Evolutionary conservation across 148 eudicot genomes (phyloP).

Genomic region (Cornus kousa): DNA sequence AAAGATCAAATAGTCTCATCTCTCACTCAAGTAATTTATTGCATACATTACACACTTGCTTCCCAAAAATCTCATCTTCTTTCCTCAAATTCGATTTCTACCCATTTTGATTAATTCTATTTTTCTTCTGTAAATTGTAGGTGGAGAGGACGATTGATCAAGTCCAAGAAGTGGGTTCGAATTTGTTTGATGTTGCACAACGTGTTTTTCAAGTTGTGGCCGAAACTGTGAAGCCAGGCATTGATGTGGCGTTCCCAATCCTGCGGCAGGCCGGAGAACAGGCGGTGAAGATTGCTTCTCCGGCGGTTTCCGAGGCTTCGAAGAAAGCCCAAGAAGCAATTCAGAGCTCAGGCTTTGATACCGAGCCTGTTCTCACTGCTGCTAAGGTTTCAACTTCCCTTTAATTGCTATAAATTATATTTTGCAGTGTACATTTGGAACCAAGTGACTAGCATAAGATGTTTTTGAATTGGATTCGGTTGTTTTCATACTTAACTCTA

Average conservation of each 20-base stretch:
- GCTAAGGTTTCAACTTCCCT: slow-evolving; percentile 57
- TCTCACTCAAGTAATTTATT: slow-evolving; percentile 59
- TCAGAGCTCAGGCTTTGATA: slow-evolving; percentile 73
- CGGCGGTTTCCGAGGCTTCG: slow-evolving; percentile 68
- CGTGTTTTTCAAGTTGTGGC: slow-evolving; percentile 43
- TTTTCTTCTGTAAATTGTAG: slow-evolving; percentile 32
- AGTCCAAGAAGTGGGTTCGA: slow-evolving; percentile 71
- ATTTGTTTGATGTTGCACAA: slow-evolving; percentile 45
- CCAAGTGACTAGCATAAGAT: background rate
- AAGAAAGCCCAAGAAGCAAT: slow-evolving; percentile 89
- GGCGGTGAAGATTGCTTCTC: slow-evolving; percentile 71
- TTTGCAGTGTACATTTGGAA: background rate
- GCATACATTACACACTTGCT: background rate
- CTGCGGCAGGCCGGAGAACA: slow-evolving; percentile 75
- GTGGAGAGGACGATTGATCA: slow-evolving; percentile 81
- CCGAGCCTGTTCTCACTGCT: slow-evolving; percentile 63
- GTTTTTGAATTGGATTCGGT: background rate
- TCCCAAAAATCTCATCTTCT: background rate
- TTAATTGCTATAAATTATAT: background rate
- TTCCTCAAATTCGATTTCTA: background rate
- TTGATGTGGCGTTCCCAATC: slow-evolving; percentile 74
- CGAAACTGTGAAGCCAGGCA: slow-evolving; percentile 64
- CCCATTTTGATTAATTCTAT: background rate
- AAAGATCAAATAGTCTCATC: slow-evolving; percentile 87
- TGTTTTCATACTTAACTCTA: background rate